Evolutionary conservation across 1,139 yeast genomes (phyloP).

Genomic region (Candida sojae): DNA sequence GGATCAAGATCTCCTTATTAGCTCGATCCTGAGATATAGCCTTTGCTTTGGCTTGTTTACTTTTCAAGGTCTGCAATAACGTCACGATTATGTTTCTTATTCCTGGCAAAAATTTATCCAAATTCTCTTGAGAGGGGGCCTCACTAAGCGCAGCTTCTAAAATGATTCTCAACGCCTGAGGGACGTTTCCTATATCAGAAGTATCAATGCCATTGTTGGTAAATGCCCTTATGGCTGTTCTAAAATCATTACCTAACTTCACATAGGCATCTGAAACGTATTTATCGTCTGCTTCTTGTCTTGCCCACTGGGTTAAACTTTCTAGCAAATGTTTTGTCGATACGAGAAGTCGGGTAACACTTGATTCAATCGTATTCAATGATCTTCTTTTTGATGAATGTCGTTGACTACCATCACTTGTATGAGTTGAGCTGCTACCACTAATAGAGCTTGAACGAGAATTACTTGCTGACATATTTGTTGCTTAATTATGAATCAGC

Average conservation of each 20-base stretch:
- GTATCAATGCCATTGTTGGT: conserved; percentile 41
- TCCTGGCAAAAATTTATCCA: conserved; percentile 79
- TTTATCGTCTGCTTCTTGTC: conserved; percentile 71
- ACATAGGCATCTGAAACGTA: conserved; percentile 93
- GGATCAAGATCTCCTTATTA: not conserved
- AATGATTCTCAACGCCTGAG: conserved; percentile 58
- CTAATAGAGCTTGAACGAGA: conserved; percentile 1
- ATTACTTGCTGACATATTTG: conserved; percentile 1
- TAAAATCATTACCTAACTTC: conserved; percentile 89
- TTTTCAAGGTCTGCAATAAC: conserved; percentile 75
- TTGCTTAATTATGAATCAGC: too few species aligned
- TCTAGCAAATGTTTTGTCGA: conserved; percentile 88
- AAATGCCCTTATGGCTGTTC: conserved; percentile 69
- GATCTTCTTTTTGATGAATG: conserved; percentile 27
- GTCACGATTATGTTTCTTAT: conserved; percentile 87
- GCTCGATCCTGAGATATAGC: conserved; percentile 28
- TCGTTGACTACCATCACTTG: not conserved
- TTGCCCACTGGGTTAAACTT: conserved; percentile 89
- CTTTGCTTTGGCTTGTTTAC: conserved; percentile 65
- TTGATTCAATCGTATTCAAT: conserved; percentile 73
- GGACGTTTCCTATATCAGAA: conserved; percentile 46
- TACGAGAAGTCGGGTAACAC: conserved; percentile 79
- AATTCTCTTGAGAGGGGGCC: conserved; percentile 79
- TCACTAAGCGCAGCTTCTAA: conserved; percentile 87
- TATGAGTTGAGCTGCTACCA: not conserved